Base-by-base conservation (phyloP, 2,329 filamentous ascomycete genomes). In the Dactylellina parvicollis region DNA sequence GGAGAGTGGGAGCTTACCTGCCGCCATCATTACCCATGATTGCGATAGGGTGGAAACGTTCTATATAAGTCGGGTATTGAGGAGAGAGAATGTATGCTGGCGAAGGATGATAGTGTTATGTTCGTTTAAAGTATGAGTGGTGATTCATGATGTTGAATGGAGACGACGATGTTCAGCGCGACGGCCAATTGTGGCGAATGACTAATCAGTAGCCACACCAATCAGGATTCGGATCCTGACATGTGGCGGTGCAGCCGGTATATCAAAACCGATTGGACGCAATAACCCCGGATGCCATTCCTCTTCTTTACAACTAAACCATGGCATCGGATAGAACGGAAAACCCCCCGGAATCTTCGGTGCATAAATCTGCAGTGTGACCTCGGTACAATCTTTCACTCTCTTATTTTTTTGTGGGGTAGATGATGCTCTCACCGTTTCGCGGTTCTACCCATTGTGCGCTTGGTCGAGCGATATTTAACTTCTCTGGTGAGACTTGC, bases 1-100 rank as follows among this genome's bases (percentile, higher is more conserved):
- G 14, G 10, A 40, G 28, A n/a, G n/a, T n/a, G 55, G n/a, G 24
- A 2, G 24, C 80, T 79, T 77, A 85, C 84, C 84, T 94, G 80
- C 95, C 95, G 77, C 95, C 95, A 81, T 99, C 95, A 83, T 99
- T 99, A 80, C 95, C 95, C 95, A 99, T 97, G 77, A 57, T 26
- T 49, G 50, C n/a, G n/a, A n/a, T n/a, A n/a, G n/a, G n/a, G n/a
- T n/a, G n/a, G n/a, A n/a, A n/a, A n/a, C n/a, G n/a, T n/a, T n/a
- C n/a, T n/a, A n/a, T n/a, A n/a, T n/a, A n/a, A n/a, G n/a, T n/a
- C n/a, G n/a, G 20, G 22, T 47, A 20, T 47, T 3, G 3, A 1
- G n/a, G 3, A 9, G 5, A 18, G 38, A 30, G 18, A 24, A 40
- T 30, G 28, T 34, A 34, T 34, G 14, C n/a, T 4, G 22, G 38